Base-by-base conservation (phyloP, 129 eudicot genomes). In the Dittrichia graveolens region DNA sequence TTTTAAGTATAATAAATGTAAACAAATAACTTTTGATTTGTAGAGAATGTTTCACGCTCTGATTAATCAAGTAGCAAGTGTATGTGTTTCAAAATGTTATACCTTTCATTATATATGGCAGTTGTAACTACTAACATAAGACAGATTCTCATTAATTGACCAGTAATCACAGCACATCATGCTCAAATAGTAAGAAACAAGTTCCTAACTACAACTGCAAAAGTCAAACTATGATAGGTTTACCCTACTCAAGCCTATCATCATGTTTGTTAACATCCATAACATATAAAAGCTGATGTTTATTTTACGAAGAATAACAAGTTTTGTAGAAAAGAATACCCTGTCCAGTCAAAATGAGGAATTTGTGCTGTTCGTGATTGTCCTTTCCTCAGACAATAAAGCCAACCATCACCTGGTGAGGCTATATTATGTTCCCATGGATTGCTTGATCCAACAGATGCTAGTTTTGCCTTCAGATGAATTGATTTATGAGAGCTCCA, bases 271-370 rank as follows among this genome's bases (percentile, higher is more conserved):
- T 37, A 68, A 4, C 6, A 41, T 11, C 74, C 39, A 37, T 6
- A 57, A 55, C 38, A 13, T 40, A 50, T 3, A 6, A 40, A 52
- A 12, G 67, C 13, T 53, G 3, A 72, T 9, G 43, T n/a, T 6
- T 41, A 8, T 15, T 7, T 3, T 5, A 13, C 0, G 42, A 53
- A 46, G 38, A 42, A 34, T n/a, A 37, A 56, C 41, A 72, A 67
- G 13, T 5, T 71, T 9, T 1, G 6, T 38, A 38, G 3, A 73
- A 53, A 58, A 18, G 43, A 37, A 67, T 94, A 94, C 99, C 99
- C 99, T 39, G 99, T 90, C 99, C 99, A 94, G 43, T 90, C 96
- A 75, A 90, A 94, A 74, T 82, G 82, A 47, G 99, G 99, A 73
- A 82, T 72, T 55, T 94, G 88, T 16, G 93, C 83, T 12, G 98